These are phyloP conservation scores for Calonectria naviculata DNA, from an alignment of 2,329 filamentous ascomycete species.

Conservation along the genomic window DNA sequence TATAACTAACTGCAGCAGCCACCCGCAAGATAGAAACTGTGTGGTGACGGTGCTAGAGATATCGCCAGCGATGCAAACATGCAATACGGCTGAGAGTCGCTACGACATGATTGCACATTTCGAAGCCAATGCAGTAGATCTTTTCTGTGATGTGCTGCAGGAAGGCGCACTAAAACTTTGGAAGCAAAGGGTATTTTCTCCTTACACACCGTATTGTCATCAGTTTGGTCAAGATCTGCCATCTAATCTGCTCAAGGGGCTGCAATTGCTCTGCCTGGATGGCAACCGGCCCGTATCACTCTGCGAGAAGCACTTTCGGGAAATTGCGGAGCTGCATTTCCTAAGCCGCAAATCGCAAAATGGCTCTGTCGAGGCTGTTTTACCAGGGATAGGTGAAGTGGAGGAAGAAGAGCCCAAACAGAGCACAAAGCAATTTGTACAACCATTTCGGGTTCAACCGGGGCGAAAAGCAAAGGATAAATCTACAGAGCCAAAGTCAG, in stretches of 20 bases:
- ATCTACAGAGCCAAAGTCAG: background rate
- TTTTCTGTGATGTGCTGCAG: too few relatives aligned
- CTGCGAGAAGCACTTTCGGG: slow-evolving; percentile 14
- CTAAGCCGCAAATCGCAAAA: background rate
- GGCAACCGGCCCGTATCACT: background rate
- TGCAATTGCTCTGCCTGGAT: background rate
- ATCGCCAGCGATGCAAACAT: too few relatives aligned
- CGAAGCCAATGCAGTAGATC: too few relatives aligned
- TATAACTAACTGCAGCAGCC: too few relatives aligned
- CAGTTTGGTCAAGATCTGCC: background rate
- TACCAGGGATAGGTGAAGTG: background rate
- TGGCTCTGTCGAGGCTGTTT: background rate
- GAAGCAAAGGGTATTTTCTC: too few relatives aligned
- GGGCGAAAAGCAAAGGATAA: slow-evolving; percentile 9
- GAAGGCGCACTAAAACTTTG: too few relatives aligned
- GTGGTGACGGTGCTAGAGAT: too few relatives aligned
- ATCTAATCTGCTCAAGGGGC: too few relatives aligned
- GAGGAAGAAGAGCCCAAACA: background rate
- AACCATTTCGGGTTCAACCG: slow-evolving; percentile 14
- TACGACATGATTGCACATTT: too few relatives aligned
- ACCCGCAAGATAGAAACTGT: too few relatives aligned
- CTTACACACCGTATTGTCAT: too few relatives aligned
- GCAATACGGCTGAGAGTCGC: too few relatives aligned
- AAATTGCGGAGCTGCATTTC: background rate
- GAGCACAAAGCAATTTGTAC: background rate